Conservation (phyloP, 2,329 filamentous ascomycete species). For the Tolypocladium tundrense region DNA sequence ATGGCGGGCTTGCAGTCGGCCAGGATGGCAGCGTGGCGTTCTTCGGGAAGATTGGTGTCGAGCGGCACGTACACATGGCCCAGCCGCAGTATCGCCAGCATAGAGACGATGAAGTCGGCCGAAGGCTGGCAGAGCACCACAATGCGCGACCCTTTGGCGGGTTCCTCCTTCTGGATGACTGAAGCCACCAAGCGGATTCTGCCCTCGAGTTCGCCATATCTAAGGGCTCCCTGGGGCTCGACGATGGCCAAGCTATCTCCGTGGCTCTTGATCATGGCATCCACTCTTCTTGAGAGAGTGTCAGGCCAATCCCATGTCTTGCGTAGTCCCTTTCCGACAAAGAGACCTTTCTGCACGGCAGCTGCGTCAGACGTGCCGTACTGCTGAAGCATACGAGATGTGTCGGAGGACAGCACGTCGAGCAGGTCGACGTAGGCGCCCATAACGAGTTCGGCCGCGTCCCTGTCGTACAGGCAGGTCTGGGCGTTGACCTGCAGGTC, state of each 20-base stretch:
- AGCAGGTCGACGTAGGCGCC: slow-evolving; percentile 6
- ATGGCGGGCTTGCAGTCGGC: neutral
- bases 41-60: neutral
- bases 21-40: neutral
- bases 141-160: slow-evolving; percentile 12
- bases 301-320: neutral
- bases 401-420: neutral
- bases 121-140: slow-evolving; percentile 24
- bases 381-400: neutral
- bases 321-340: neutral
- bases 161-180: neutral
- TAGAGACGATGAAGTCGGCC: slow-evolving; percentile 20
- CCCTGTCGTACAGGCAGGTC: slow-evolving; percentile 2
- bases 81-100: slow-evolving; percentile 29
- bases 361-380: neutral
- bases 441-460: slow-evolving; percentile 2
- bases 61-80: slow-evolving; percentile 27
- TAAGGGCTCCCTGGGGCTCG: neutral
- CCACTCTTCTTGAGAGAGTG: neutral
- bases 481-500: slow-evolving; percentile 3
- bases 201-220: neutral
- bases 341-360: neutral
- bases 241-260: neutral
- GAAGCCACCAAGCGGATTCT: neutral
- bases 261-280: neutral